Evolutionary conservation across 2,329 filamentous ascomycete genomes (phyloP), one percentile per base, ranked within the genome.

Genomic region (Aspergillus aculeatinus): DNA sequence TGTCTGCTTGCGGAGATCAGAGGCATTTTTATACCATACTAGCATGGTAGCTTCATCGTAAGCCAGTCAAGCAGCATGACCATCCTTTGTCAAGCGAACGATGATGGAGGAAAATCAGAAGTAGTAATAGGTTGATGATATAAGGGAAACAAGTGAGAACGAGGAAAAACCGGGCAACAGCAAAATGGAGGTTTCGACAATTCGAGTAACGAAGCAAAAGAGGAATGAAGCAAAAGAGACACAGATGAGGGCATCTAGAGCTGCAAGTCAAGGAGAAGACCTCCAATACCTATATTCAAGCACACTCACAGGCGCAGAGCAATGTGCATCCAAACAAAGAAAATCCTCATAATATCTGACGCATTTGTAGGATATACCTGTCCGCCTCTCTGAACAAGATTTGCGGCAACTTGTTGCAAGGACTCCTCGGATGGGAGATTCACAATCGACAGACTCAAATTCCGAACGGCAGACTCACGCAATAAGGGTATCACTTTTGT

Each of bases 401-500:
- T 66, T 68, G 69, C 67, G 65, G 69, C 64, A 66, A 63, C 63
- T 60, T 61, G 63, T 63, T 68, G 67, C 65, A 69, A 67, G 67
- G 65, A 62, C 63, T 68, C 67, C 67, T 63, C 64, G 58, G 62
- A 63, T 70, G 67, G 69, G 69, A 70, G 70, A 65, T 70, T 70
- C 69, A 74, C 74, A 69, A 71, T 72, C 70, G 71, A 71, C 72
- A 73, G 68, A 70, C 68, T 72, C 70, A 68, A 69, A 71, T 69
- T 69, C 71, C 68, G 64, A 64, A 70, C 73, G 72, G 72, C 71
- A 75, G 71, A 76, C 72, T 71, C 72, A 68, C 70, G 71, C 71
- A 72, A 68, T 70, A 73, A 75, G 75, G 75, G 75, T 77, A 77
- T 77, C 75, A 77, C 71, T 76, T 76, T 76, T 27, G 27, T 75